These are phyloP conservation scores for Pichia sp. DNA, from an alignment of 1,139 yeast species.

Conservation along the genomic window DNA sequence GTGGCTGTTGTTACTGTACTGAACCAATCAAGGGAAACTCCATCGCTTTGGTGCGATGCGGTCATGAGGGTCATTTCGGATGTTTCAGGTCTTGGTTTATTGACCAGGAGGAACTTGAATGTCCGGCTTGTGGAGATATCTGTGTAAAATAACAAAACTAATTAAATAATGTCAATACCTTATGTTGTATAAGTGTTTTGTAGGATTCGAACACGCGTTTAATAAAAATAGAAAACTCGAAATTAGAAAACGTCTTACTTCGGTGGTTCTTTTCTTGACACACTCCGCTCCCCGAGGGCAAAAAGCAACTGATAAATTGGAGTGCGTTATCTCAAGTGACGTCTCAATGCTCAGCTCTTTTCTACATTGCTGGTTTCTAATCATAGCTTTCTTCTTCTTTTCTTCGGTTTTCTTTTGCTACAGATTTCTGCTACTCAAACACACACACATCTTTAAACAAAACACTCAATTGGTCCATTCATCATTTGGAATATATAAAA, in stretches of 20 bases:
- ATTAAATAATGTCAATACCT: too few relatives aligned
- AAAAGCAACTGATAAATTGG: neutral
- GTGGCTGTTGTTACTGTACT: conserved; percentile 73
- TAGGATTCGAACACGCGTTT: neutral
- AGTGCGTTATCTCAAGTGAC: neutral
- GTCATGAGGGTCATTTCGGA: conserved; percentile 80
- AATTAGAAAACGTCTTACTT: too few relatives aligned
- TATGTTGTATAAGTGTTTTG: too few relatives aligned
- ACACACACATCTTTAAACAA: neutral
- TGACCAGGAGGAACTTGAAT: conserved; percentile 54
- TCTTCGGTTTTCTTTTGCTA: neutral
- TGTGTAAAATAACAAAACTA: neutral
- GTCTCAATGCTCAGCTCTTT: neutral
- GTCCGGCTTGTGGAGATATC: conserved; percentile 45
- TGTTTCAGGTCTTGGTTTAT: conserved; percentile 79
- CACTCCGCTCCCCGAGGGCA: neutral
- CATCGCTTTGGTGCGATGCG: conserved; percentile 67
- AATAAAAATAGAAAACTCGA: too few relatives aligned
- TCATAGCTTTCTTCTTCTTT: neutral
- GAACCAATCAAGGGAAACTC: conserved; percentile 72
- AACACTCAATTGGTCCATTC: neutral
- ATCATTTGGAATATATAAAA: neutral
- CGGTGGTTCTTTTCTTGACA: neutral
- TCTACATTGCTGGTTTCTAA: neutral
- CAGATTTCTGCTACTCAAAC: neutral